Evolutionary conservation across 208 protist genomes (phyloP), one percentile per base, ranked within the genome.

Genomic region (Tritrichomonas musculus): DNA sequence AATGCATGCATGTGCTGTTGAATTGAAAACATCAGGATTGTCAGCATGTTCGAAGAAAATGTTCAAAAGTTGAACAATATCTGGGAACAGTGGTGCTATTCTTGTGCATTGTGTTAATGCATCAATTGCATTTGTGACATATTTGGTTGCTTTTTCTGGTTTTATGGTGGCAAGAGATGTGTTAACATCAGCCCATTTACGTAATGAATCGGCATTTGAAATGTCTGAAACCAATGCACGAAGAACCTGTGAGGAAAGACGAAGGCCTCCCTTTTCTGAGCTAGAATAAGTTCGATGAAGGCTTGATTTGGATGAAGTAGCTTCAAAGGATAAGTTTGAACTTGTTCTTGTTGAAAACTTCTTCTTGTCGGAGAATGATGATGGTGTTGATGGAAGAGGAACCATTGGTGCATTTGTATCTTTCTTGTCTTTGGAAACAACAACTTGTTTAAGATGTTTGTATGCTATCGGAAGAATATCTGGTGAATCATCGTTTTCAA

Each of bases 91-190:
- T 41, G 77, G 77, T 39, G 77, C 41, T 30, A 88, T 88, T 9
- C n/a, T 27, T 17, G 41, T 53, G 47, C 77, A 88, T n/a, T 88
- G 41, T 39, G 77, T 88, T 53, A 88, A 57, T 20, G 77, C 77
- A 39, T 88, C 77, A 57, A 88, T 88, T 39, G 77, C 77, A 49
- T 88, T 88, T 60, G 77, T 88, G 4, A 88, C 77, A 36, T 88
- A 88, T 39, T 22, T 88, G 0, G 47, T 33, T 20, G 30, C 9
- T 22, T 57, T 47, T 33, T 5, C 0, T 88, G 33, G 33, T 17
- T 88, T 33, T 13, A 88, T 8, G 25, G 41, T 20, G 22, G 44
- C 41, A 17, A 88, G 44, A 27, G 44, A 27, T 60, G 47, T 57
- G n/a, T 88, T 88, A 47, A 88, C 47, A 57, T 88, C 77, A 49